Evolutionary conservation across 148 eudicot species (phyloP).

Genomic region (Simmondsia chinensis): DNA sequence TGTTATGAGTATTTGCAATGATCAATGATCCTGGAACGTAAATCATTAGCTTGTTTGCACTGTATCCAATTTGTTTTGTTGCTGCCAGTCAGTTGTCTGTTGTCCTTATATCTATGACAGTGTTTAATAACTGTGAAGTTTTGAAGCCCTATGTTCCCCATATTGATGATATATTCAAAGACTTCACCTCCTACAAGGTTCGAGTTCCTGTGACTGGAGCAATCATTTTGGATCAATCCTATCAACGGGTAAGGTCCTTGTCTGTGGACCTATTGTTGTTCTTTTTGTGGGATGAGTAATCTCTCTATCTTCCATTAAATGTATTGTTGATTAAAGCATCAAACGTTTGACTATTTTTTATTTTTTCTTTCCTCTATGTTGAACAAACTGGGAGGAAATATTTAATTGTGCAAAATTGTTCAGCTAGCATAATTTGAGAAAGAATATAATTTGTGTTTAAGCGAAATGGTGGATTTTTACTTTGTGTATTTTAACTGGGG

Average conservation of each 20-base stretch:
- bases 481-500: no score
- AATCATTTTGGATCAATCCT: constrained; percentile 81
- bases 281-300: background rate
- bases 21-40: no score
- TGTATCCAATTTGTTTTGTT: background rate
- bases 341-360: no score
- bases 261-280: background rate
- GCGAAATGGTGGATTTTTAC: no score
- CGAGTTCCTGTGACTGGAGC: constrained; percentile 99
- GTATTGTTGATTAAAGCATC: no score
- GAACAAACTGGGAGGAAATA: background rate
- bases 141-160: constrained; percentile 91
- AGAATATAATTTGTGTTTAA: no score
- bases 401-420: constrained; percentile 1
- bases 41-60: no score
- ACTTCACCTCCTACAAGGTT: constrained; percentile 96
- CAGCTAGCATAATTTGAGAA: no score
- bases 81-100: no score
- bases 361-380: no score
- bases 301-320: constrained; percentile 1
- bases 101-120: constrained; percentile 51
- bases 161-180: constrained; percentile 97
- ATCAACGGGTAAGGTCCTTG: constrained; percentile 63
- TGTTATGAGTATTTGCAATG: no score
- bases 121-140: constrained; percentile 95